Base-by-base conservation (phyloP, 1,139 yeast genomes). In the Geotrichum reessii region DNA sequence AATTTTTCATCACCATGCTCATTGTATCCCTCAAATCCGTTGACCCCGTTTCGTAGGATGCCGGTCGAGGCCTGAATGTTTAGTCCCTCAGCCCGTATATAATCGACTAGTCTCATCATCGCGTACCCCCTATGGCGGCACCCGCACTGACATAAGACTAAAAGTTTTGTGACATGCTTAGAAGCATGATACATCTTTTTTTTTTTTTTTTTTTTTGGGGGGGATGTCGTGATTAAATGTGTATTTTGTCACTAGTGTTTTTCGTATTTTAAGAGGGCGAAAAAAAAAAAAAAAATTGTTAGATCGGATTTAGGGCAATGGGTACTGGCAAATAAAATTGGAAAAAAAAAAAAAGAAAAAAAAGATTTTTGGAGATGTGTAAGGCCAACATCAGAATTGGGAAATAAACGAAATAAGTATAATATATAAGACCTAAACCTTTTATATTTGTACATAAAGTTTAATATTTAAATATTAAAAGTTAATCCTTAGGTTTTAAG, bases 51-150 rank as follows among this genome's bases (percentile, higher is more conserved):
- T 42, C 54, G 24, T 19, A 52, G 49, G 2, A 19, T 12, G 40
- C 54, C 54, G 25, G 28, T 24, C 3, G 54, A 52, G 8, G 54
- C 54, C 37, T 52, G 49, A 11, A 52, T 28, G 9, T 31, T 19
- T 1, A 52, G 49, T 12, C 46, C 54, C 12, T 31, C 54, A 3
- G 54, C 14, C 22, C 42, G 48, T 14, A 52, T 25, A 17, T 24
- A 52, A n/a, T 52, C 54, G 9, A 44, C 49, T 9, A 52, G 42
- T 9, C 53, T 44, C 25, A n/a, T 40, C 11, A 37, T 14, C 19
- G 44, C 44, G 17, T 37, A 37, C 44, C 44, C 44, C 17, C 44
- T 37, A n/a, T 19, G 44, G 7, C n/a, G 6, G 21, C 21, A 17
- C 19, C 21, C 44, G 17, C 44, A 37, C 44, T 37, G 44, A 37